Percentiles rank a stretch among this genome's conserved stretches.
These are phyloP conservation scores for Suillus cothurnatus DNA, from an alignment of 768 basidiomycete species.

Conservation along the genomic window DNA sequence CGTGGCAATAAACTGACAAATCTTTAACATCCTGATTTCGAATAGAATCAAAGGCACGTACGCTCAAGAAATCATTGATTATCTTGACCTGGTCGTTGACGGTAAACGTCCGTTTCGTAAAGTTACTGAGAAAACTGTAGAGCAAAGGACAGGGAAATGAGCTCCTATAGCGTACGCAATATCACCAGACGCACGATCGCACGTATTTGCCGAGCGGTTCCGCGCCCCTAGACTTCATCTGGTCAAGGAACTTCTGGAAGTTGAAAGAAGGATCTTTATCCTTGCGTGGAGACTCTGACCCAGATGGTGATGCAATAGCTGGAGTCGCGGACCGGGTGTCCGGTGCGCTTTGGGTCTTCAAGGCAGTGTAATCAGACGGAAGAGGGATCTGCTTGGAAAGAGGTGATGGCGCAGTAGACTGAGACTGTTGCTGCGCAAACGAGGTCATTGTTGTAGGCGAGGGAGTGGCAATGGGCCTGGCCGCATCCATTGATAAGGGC, in stretches of 20 bases:
- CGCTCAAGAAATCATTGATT: constrained; percentile 90
- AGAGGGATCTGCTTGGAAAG: constrained; percentile 12
- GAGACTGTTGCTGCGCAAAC: constrained; percentile 39
- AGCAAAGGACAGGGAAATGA: neutral
- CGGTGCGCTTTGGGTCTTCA: constrained; percentile 15
- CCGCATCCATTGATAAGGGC: constrained; percentile 63
- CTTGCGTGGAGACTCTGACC: constrained; percentile 32
- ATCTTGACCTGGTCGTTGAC: constrained; percentile 94
- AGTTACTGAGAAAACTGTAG: constrained; percentile 87
- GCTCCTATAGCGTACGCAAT: constrained; percentile 2
- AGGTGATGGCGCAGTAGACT: constrained; percentile 11
- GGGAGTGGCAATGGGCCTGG: constrained; percentile 58
- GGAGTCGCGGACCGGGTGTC: constrained; percentile 30
- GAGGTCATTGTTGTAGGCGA: constrained; percentile 61
- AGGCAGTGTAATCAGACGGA: constrained; percentile 6
- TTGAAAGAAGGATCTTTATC: constrained; percentile 68
- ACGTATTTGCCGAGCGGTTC: constrained; percentile 96
- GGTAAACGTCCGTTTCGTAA: constrained; percentile 88
- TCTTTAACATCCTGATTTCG: neutral
- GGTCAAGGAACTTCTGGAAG: constrained; percentile 93
- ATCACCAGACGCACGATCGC: constrained; percentile 70
- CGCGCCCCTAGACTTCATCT: constrained; percentile 85
- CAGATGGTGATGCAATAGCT: constrained; percentile 20
- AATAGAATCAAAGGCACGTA: constrained; percentile 32
- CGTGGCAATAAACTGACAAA: constrained; percentile 76